A percentile compares a stretch with the other conserved stretches of the same genome.
phyloP scores from a whole-genome alignment of 1,139 yeast genomes.

The Candida mesenterica region DNA sequence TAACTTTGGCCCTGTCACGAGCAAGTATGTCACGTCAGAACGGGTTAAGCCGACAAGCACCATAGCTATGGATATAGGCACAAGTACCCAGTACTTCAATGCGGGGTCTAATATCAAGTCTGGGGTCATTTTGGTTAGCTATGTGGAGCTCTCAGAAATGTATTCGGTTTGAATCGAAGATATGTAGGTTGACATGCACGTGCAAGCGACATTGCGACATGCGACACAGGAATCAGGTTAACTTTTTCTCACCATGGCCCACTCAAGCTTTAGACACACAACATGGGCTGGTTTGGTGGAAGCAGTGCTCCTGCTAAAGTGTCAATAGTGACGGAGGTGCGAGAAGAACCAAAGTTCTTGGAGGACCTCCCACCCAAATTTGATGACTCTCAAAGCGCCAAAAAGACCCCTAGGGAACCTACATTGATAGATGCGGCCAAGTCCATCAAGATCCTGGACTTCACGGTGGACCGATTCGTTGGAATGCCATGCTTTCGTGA shows the following conservation, averaged over 20 bases:
- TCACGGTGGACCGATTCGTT: conserved; percentile 52
- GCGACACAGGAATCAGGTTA: too few species aligned
- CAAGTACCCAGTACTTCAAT: conserved; percentile 83
- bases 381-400: conserved; percentile 32
- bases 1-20: conserved; percentile 58
- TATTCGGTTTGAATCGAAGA: too few species aligned
- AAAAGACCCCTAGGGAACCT: conserved; percentile 14
- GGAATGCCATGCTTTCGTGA: conserved; percentile 87
- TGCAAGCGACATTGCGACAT: too few species aligned
- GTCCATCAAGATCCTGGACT: conserved; percentile 46
- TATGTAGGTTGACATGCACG: too few species aligned
- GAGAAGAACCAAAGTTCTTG: conserved; percentile 10
- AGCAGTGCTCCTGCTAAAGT: conserved; percentile 21
- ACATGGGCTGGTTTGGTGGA: conserved; percentile 26
- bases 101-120: conserved; percentile 69
- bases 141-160: too few species aligned
- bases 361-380: conserved; percentile 46
- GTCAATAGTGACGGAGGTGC: conserved; percentile 19
- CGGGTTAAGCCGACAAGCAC: conserved; percentile 83
- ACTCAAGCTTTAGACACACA: too few species aligned
- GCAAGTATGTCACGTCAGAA: conserved; percentile 61
- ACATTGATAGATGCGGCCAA: conserved; percentile 33
- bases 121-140: conserved; percentile 17
- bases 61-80: conserved; percentile 90
- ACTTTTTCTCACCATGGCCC: too few species aligned